Base-by-base conservation (phyloP, 257 asterid genomes). In the Fraxinus quadrangulata region DNA sequence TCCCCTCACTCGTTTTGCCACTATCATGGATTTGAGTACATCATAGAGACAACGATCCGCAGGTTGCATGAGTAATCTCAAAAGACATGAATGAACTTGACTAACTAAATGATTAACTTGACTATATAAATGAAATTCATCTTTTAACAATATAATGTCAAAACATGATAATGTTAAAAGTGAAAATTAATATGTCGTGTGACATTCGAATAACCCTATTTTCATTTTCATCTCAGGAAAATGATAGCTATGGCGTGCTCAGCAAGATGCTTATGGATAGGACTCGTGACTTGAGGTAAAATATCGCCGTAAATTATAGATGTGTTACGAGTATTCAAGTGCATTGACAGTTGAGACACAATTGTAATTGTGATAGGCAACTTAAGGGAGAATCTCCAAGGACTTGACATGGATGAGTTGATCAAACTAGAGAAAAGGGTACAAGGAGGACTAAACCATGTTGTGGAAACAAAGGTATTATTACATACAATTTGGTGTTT, bases 331-430 rank as follows among this genome's bases (percentile, higher is more conserved):
- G 37, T 54, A 7, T 40, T 36, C 12, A 21, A 21, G 67, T 59
- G 2, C 21, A 6, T 11, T 4, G 63, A 42, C 31, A 6, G 30
- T 24, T 9, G 45, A 11, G 4, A 12, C 39, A 2, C 19, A 70
- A 10, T 37, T 19, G 56, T 54, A 42, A 42, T 12, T 42, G 3
- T 45, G 34, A 13, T 63, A 90, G 96, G 88, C 92, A 83, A 75
- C 95, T 93, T 2, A 81, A 76, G 61, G 98, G 96, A 80, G 82
- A 96, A 89, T 75, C 87, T 92, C 54, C 84, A 87, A 81, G 97
- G 84, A 39, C 97, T 94, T 71, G 80, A 82, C 31, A 21, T 90
- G 83, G 88, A 84, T 59, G 97, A 89, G n/a, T 76, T 94, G 86
- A 80, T 84, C 51, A 94, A 77, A 85, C 88, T 94, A 6, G 97